Percentiles rank a stretch among this genome's conserved stretches.
Conservation (phyloP, 2,329 filamentous ascomycete genomes). For the Neofusicoccum laricinum region DNA sequence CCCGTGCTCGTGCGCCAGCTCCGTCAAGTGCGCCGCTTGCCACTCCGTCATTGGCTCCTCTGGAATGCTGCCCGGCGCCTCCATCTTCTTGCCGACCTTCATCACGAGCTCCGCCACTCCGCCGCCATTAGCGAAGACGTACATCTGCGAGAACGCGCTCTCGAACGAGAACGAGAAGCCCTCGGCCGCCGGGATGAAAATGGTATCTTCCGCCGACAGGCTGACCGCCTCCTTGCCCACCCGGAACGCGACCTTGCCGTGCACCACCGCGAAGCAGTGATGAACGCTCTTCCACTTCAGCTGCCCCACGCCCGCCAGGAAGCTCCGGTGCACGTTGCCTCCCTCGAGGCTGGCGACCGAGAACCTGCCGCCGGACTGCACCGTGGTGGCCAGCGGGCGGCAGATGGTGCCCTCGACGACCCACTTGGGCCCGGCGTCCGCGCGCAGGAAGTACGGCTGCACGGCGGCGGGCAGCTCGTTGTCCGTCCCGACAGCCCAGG, state of each 20-base stretch:
- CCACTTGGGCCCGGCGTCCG: slow-evolving; percentile 50
- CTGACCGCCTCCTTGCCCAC: not conserved
- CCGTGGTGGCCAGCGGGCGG: slow-evolving; percentile 49
- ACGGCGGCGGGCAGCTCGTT: slow-evolving; percentile 38
- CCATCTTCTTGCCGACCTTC: not conserved
- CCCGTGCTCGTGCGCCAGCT: not conserved
- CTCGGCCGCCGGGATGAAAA: not conserved
- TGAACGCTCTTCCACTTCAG: not conserved
- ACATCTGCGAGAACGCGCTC: slow-evolving; percentile 2
- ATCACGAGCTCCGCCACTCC: not conserved
- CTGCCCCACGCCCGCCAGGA: not conserved
- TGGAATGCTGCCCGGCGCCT: not conserved
- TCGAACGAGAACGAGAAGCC: not conserved
- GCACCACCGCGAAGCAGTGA: not conserved
- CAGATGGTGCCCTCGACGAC: slow-evolving; percentile 46
- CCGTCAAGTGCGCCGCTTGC: not conserved
- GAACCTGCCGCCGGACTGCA: slow-evolving; percentile 49
- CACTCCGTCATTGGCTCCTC: not conserved
- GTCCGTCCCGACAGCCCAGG: slow-evolving; percentile 32
- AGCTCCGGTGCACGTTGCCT: not conserved
- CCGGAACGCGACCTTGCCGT: not conserved
- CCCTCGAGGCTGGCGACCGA: slow-evolving; percentile 54
- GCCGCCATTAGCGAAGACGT: not conserved
- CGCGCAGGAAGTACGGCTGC: slow-evolving; percentile 51
- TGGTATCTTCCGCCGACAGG: not conserved